Base-by-base conservation (phyloP, 257 asterid genomes). In the Parsonsia alboflavescens region DNA sequence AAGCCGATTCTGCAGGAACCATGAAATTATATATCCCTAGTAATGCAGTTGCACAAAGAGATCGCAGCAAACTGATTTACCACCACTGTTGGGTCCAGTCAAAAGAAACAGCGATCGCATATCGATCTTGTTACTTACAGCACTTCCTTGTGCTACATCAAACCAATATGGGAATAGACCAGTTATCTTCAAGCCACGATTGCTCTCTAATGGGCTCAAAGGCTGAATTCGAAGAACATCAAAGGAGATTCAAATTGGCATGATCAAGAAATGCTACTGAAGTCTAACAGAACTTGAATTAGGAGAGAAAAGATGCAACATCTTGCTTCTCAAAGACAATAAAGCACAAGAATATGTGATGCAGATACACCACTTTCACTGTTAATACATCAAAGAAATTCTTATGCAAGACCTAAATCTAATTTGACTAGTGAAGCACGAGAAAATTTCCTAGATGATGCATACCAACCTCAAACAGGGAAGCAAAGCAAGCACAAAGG, bases 61-160 rank as follows among this genome's bases (percentile, higher is more conserved):
- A 90, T 80, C 99, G 88, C 75, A 94, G 78, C 79, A 94, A 82
- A 73, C 99, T 57, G 99, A 94, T 82, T 94, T 94, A 0, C 99
- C 99, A 30, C 99, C 98, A n/a, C 99, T 98, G 78, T 94, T 94
- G 48, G 99, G 99, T 41, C 99, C 99, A 0, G 99, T 94, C 83
- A 92, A 84, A 74, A 94, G 90, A 81, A 89, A 94, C 50, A 92
- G 78, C 12, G 99, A 92, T 74, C 81, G 84, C 99, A 94, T 94
- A 76, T 94, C 90, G 46, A 94, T 88, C 28, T 84, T 82, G 71
- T 94, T 92, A 64, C 69, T 84, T 62, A 94, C 96, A 57, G 97
- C 97, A 73, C 89, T 86, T 21, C 97, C 97, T 80, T 87, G 91
- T 74, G 87, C 93, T 71, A 87, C 91, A 81, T 92, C 99, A 78